These are phyloP conservation scores for Hyphopichia homilentoma DNA, from an alignment of 805 yeast species.

Conservation along the genomic window DNA sequence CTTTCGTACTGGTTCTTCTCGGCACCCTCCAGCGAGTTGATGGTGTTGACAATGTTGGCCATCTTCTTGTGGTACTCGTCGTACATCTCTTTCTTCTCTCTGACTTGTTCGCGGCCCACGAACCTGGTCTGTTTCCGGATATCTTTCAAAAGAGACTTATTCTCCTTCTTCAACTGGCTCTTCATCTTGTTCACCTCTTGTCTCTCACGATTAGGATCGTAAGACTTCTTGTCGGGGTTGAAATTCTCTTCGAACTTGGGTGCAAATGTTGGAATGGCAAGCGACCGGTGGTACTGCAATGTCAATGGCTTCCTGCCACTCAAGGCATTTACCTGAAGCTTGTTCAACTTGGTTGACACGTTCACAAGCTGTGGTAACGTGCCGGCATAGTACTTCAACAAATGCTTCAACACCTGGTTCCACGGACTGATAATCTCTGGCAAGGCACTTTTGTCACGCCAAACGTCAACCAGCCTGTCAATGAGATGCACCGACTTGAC, in stretches of 20 bases:
- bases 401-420: constrained; percentile 36
- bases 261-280: constrained; percentile 78
- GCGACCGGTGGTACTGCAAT: constrained; percentile 78
- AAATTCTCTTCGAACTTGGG: constrained; percentile 95
- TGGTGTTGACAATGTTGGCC: constrained; percentile 80
- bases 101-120: constrained; percentile 79
- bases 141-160: constrained; percentile 83
- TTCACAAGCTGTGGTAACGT: constrained; percentile 26
- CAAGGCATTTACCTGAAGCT: constrained; percentile 36
- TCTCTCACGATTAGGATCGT: constrained; percentile 72
- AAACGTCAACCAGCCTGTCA: constrained; percentile 34
- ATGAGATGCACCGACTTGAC: constrained; percentile 27
- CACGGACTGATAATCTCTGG: constrained; percentile 56
- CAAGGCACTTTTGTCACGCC: constrained; percentile 64
- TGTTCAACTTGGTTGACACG: constrained; percentile 44
- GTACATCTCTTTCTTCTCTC: constrained; percentile 70
- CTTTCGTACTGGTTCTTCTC: constrained; percentile 90
- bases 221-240: constrained; percentile 91
- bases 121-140: constrained; percentile 85
- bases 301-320: constrained; percentile 54
- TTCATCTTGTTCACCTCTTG: constrained; percentile 80
- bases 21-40: constrained; percentile 92
- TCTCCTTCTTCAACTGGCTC: constrained; percentile 86
- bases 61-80: constrained; percentile 84
- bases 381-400: constrained; percentile 30